These are phyloP conservation scores for Wickerhamomyces bovis DNA, from an alignment of 805 yeast species.

Conservation along the genomic window DNA sequence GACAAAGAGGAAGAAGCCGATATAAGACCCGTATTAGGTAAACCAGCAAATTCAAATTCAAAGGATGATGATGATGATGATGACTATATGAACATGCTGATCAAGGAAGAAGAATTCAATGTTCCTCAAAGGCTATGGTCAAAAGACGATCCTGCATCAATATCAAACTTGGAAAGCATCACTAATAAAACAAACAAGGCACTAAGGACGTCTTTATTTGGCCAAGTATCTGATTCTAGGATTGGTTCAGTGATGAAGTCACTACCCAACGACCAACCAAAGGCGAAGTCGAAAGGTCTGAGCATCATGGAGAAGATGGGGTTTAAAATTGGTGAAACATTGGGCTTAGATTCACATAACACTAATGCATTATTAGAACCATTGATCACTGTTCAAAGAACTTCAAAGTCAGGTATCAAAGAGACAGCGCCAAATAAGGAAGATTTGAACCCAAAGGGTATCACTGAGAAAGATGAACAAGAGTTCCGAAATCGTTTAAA, in stretches of 20 bases:
- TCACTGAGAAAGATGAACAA: conserved; percentile 10
- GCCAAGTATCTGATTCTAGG: conserved; percentile 4
- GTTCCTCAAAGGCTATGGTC: conserved; percentile 3
- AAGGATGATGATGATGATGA: conserved; percentile 15
- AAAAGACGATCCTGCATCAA: not conserved
- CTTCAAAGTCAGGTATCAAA: conserved; percentile 22
- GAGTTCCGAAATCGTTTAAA: conserved; percentile 18
- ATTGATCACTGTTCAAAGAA: conserved; percentile 17
- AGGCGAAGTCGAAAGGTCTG: conserved; percentile 36
- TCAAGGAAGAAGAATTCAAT: conserved; percentile 13
- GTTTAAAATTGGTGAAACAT: conserved; percentile 38
- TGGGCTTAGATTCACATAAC: conserved; percentile 30
- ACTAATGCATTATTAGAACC: conserved; percentile 28
- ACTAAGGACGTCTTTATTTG: conserved; percentile 18
- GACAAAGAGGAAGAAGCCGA: conserved; percentile 2
- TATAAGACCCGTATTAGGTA: not conserved
- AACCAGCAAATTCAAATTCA: not conserved
- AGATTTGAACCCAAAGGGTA: conserved; percentile 2
- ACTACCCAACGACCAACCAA: conserved; percentile 4
- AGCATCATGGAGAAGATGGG: conserved; percentile 58
- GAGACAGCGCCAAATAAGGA: conserved; percentile 10
- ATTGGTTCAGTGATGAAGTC: not conserved
- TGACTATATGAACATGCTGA: conserved; percentile 26
- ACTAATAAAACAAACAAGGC: conserved; percentile 4
- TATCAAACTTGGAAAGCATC: not conserved